Evolutionary conservation across 345 rosid species (phyloP).

Genomic region (Rhodamnia argentea): DNA sequence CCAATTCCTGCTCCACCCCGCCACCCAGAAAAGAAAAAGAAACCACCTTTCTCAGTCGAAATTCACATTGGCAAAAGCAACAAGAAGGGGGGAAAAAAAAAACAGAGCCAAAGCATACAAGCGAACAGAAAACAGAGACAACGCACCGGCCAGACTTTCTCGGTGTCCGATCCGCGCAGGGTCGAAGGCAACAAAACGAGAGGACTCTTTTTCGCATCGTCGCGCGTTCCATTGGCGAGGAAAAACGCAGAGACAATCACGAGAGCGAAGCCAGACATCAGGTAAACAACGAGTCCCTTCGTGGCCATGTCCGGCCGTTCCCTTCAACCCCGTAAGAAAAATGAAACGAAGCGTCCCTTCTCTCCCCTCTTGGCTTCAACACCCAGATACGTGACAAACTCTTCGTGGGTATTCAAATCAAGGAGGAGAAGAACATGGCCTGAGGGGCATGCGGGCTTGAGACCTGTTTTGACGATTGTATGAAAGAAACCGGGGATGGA

Average conservation of each 20-base stretch:
- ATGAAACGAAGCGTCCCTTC: neutral
- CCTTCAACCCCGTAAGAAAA: neutral
- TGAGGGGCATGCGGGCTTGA: neutral
- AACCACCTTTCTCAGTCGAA: neutral
- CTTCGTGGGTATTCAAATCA: neutral
- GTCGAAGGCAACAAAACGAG: constrained; percentile 3
- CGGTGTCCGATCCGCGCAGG: constrained; percentile 2
- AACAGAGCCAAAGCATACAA: too few relatives aligned
- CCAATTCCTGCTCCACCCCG: constrained; percentile 34
- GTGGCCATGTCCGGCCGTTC: constrained; percentile 24
- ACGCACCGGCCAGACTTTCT: constrained; percentile 76
- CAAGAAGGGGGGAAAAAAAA: neutral
- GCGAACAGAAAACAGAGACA: neutral
- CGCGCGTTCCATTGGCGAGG: constrained; percentile 5
- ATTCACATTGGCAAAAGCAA: neutral
- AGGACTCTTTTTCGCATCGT: neutral
- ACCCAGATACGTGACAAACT: neutral
- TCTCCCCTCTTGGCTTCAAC: neutral
- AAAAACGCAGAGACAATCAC: constrained; percentile 39
- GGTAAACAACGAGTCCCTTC: constrained; percentile 43
- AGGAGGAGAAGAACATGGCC: neutral
- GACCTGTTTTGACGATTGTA: neutral
- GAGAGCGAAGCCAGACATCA: constrained; percentile 51
- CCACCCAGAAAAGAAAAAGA: neutral
- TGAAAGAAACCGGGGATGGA: neutral